Base-by-base conservation (phyloP, 2,329 filamentous ascomycete genomes). In the Hypoxylon sp. region DNA sequence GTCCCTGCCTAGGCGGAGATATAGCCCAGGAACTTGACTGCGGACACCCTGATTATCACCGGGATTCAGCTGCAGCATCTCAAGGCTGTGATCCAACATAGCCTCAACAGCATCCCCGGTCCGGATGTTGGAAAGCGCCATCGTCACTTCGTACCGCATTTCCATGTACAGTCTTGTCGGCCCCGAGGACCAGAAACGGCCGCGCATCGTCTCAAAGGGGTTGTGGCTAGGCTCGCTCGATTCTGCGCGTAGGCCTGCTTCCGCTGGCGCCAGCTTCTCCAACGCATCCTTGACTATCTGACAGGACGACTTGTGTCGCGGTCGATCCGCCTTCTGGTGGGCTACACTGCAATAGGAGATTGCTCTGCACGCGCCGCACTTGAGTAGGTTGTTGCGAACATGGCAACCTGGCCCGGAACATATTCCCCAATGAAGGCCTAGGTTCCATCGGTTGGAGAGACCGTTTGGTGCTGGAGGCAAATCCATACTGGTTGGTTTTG, bases 1-100 rank as follows among this genome's bases (percentile, higher is more conserved):
- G 29, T 61, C 63, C 5, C 55, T 42, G 9, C 59, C 59, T 3
- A 64, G 51, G 7, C 61, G 59, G 4, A 62, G 44, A 26, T 53
- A 59, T 27, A 63, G 30, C 2, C 48, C 37, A 4, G 61, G 57
- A 2, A 65, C 50, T 19, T 57, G 46, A 31, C 21, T n/a, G 3
- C 63, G 52, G 4, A 61, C 35, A 19, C 42, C 38, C 21, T 40
- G 41, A 21, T 59, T 59, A 43, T 63, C 62, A 19, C 57, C 57
- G 31, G 23, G 53, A 41, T 45, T 47, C 19, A 63, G 32, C 4
- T 55, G 50, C 29, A 64, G 43, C 46, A 57, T 58, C 12, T 48
- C 57, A 7, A 57, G 41, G 36, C 38, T 40, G 21, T 54, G 36
- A 1, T 26, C 27, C 34, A 64, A 37, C 3, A 57, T 60, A 1